phyloP scores from a whole-genome alignment of 2,329 filamentous ascomycete species.

The Pseudogymnoascus sp. region DNA sequence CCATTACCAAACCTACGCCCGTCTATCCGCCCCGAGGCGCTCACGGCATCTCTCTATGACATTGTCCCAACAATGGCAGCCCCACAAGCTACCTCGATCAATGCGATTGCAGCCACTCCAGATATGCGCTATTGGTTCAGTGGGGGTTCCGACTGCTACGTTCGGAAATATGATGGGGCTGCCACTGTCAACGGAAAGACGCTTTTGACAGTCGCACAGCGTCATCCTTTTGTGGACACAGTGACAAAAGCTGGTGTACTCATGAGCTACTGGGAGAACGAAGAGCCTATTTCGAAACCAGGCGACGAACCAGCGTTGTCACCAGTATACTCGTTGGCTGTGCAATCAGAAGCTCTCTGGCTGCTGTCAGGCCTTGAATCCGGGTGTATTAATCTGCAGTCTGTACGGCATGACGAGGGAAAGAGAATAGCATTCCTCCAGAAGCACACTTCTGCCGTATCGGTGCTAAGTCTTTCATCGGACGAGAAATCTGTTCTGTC shows the following conservation, averaged over 20 bases:
- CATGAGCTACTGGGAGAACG: conserved; percentile 98
- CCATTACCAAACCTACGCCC: conserved; percentile 46
- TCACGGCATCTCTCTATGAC: conserved; percentile 78
- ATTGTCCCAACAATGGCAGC: conserved; percentile 96
- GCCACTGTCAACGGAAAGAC: conserved; percentile 94
- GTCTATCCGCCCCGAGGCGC: conserved; percentile 65
- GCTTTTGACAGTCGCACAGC: conserved; percentile 86
- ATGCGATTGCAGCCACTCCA: conserved; percentile 82
- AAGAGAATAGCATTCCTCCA: conserved; percentile 77
- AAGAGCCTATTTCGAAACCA: conserved; percentile 53
- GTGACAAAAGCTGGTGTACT: conserved; percentile 92
- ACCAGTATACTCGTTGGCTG: conserved; percentile 88
- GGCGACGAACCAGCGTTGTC: conserved; percentile 61
- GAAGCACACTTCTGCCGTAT: conserved; percentile 85
- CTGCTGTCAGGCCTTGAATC: conserved; percentile 84
- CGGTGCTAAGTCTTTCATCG: conserved; percentile 70
- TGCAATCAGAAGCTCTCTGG: conserved; percentile 87
- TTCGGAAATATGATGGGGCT: conserved; percentile 92
- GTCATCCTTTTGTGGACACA: conserved; percentile 94
- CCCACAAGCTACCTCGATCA: conserved; percentile 91
- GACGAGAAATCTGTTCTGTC: conserved; percentile 85
- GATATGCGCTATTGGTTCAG: conserved; percentile 95
- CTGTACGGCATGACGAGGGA: conserved; percentile 88
- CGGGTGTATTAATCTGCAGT: conserved; percentile 87
- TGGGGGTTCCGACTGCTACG: conserved; percentile 89